phyloP scores from a whole-genome alignment of 441 rosid genomes.

The Rhodomyrtus psidioides region DNA sequence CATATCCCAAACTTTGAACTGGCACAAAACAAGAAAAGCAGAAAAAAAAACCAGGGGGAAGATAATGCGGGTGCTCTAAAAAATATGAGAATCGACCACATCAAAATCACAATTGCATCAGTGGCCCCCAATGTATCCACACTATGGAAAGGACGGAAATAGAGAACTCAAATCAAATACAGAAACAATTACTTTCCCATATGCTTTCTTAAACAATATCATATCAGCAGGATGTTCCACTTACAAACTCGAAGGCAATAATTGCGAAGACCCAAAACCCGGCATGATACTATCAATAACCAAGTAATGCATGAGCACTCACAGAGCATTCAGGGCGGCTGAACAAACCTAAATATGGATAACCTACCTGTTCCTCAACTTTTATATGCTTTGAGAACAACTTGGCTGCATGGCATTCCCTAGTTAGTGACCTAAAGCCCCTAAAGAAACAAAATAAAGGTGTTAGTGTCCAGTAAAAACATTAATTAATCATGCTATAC shows the following conservation, averaged over 20 bases:
- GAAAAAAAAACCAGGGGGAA: background rate
- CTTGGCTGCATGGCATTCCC: constrained; percentile 61
- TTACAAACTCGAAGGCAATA: background rate
- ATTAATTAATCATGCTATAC: background rate
- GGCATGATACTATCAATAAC: background rate
- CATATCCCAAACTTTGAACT: constrained; percentile 5
- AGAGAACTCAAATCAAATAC: background rate
- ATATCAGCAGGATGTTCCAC: background rate
- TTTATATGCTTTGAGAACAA: constrained; percentile 85
- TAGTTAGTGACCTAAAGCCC: constrained; percentile 55
- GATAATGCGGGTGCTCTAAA: background rate
- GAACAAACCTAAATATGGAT: background rate
- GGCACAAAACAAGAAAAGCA: background rate
- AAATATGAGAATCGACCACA: background rate
- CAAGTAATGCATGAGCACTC: background rate
- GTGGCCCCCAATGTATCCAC: background rate
- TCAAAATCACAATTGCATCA: background rate
- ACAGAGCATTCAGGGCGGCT: background rate
- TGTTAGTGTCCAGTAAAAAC: background rate
- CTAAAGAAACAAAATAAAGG: constrained; percentile 17
- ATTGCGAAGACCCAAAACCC: background rate
- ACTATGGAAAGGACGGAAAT: background rate
- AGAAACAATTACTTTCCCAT: background rate
- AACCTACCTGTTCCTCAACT: constrained; percentile 78
- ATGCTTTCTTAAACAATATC: background rate